Percentiles rank a stretch among this genome's conserved stretches.
Conservation (phyloP, 73 alveolate genomes). For the Effrenium voratum region DNA sequence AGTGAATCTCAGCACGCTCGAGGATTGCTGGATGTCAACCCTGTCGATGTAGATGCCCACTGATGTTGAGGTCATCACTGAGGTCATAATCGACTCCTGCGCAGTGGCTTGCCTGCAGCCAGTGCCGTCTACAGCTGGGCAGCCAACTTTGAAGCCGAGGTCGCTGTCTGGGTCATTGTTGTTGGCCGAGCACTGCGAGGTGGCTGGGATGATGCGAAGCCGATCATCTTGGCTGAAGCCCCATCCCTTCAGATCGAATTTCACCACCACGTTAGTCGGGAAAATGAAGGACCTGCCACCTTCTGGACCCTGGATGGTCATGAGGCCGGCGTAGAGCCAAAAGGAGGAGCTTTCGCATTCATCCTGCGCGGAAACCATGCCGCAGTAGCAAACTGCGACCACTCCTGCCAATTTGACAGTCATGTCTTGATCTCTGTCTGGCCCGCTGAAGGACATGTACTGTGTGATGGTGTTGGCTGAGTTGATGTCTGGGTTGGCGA, state of each 20-base stretch:
- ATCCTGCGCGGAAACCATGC: conserved; percentile 78
- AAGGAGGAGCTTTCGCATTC: conserved; percentile 61
- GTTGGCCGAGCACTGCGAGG: conserved; percentile 56
- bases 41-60: conserved; percentile 72
- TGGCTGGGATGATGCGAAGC: conserved; percentile 78
- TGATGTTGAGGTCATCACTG: conserved; percentile 49
- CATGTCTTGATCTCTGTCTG: conserved; percentile 43
- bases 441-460: conserved; percentile 78
- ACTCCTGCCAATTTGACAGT: conserved; percentile 77
- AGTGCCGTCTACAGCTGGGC: conserved; percentile 80
- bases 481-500: conserved; percentile 59
- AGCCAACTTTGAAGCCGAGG: conserved; percentile 71
- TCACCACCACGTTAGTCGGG: conserved; percentile 29
- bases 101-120: conserved; percentile 92
- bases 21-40: conserved; percentile 63
- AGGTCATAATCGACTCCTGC: conserved; percentile 55
- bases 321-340: conserved; percentile 87
- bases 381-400: conserved; percentile 87
- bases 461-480: conserved; percentile 76
- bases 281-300: not conserved
- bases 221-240: conserved; percentile 67
- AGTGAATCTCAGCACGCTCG: conserved; percentile 60
- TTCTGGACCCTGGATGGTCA: conserved; percentile 91
- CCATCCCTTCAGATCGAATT: conserved; percentile 88
- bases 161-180: conserved; percentile 63